A percentile compares a stretch with the other conserved stretches of the same genome.
phyloP scores from a whole-genome alignment of 169 alveolate genomes.

The Plasmodium gaboni region DNA sequence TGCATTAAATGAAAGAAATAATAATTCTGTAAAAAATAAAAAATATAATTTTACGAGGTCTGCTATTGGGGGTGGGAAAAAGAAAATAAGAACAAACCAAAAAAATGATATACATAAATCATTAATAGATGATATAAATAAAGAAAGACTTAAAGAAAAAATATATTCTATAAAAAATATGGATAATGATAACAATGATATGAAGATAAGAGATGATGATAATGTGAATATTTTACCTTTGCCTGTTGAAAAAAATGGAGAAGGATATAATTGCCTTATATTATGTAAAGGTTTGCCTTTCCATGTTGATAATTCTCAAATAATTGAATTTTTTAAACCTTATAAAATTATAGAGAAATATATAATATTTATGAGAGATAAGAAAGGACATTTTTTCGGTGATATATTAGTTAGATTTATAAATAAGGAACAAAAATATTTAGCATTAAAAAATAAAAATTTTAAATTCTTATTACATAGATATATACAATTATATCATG shows the following conservation, averaged over 20 bases:
- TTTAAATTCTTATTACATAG: conserved; percentile 66
- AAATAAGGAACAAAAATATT: conserved; percentile 41
- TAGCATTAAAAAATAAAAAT: conserved; percentile 75
- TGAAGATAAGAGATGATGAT: background rate
- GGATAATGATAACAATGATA: conserved; percentile 7
- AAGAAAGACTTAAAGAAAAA: conserved; percentile 39
- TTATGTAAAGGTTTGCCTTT: conserved; percentile 75
- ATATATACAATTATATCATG: conserved; percentile 58
- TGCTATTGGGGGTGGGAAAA: background rate
- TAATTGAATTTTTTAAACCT: conserved; percentile 55
- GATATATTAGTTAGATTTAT: conserved; percentile 72
- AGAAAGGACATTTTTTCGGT: conserved; percentile 73
- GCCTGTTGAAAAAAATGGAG: conserved; percentile 21
- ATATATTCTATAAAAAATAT: conserved; percentile 17
- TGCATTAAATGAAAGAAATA: conserved; percentile 20
- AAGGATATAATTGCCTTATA: conserved; percentile 50
- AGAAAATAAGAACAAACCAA: conserved; percentile 4
- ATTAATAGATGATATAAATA: conserved; percentile 53
- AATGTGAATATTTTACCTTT: conserved; percentile 39
- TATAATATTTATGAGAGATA: conserved; percentile 67
- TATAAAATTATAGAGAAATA: conserved; percentile 58
- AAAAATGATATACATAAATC: conserved; percentile 68
- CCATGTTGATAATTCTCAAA: conserved; percentile 36
- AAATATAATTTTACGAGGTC: too few species aligned
- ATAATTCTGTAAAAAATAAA: too few species aligned